phyloP scores from a whole-genome alignment of 805 yeast genomes.

The Nakazawaea wickerhamii region DNA sequence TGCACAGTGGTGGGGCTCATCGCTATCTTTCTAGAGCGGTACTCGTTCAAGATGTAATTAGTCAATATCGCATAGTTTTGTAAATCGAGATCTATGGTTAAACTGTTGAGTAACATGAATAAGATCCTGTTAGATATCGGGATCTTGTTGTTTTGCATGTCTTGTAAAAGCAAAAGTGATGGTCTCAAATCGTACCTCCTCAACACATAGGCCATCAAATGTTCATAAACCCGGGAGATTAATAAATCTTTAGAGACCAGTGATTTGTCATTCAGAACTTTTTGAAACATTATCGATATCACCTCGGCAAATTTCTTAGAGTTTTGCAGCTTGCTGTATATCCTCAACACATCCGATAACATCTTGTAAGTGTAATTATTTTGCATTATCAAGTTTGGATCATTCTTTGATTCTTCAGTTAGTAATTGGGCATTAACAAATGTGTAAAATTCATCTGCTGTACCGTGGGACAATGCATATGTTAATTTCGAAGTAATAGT shows the following conservation, averaged over 20 bases:
- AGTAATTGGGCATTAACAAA: conserved; percentile 8
- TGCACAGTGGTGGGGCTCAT: conserved; percentile 1
- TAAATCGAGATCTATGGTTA: conserved; percentile 6
- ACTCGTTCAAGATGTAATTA: conserved; percentile 2
- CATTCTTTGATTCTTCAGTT: background rate
- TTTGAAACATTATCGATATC: conserved; percentile 7
- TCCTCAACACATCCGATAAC: conserved; percentile 4
- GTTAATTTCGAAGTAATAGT: background rate
- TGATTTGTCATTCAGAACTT: conserved; percentile 3
- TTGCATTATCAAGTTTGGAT: conserved; percentile 6
- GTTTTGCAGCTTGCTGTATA: conserved; percentile 5
- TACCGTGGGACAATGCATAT: conserved; percentile 1
- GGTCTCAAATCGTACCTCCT: conserved; percentile 5
- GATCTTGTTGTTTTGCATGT: conserved; percentile 9
- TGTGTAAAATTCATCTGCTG: conserved; percentile 4
- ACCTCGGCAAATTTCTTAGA: conserved; percentile 1
- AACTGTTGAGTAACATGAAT: conserved; percentile 3
- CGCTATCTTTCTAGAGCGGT: background rate
- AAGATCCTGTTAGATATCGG: conserved; percentile 11
- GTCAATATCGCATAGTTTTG: conserved; percentile 6
- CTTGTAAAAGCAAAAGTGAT: conserved; percentile 7
- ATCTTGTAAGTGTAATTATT: conserved; percentile 5
- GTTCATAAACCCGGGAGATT: conserved; percentile 9
- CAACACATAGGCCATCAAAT: conserved; percentile 7
- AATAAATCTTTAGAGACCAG: background rate